Percentiles rank a stretch among this genome's conserved stretches.
Evolutionary conservation across 352 stramenopile genomes (phyloP).

Genomic region (Globisporangium irregulare): DNA sequence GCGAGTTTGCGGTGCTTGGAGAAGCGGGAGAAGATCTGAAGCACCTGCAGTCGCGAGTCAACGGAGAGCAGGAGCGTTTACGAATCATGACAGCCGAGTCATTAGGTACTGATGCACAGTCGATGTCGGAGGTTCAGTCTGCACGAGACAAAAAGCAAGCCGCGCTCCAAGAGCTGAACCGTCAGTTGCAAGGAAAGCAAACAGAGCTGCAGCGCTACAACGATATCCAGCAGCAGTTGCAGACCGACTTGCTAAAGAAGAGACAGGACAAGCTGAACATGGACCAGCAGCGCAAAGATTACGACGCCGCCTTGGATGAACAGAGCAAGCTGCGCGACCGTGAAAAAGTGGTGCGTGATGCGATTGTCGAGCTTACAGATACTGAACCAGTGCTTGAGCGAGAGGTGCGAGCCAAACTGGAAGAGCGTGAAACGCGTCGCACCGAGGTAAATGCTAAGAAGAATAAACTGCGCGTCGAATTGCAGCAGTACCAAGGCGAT

Average conservation of each 20-base stretch:
- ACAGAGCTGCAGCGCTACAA: constrained; percentile 42
- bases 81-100: constrained; percentile 22
- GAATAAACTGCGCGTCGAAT: constrained; percentile 27
- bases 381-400: constrained; percentile 39
- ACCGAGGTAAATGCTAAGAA: constrained; percentile 26
- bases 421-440: constrained; percentile 37
- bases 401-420: constrained; percentile 40
- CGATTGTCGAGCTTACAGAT: constrained; percentile 32
- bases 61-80: constrained; percentile 38
- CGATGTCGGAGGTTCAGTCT: constrained; percentile 39
- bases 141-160: constrained; percentile 48
- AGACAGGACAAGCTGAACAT: constrained; percentile 53
- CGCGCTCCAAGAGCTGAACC: constrained; percentile 45
- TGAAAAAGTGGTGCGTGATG: constrained; percentile 57
- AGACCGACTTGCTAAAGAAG: constrained; percentile 61
- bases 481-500: constrained; percentile 44
- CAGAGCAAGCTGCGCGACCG: constrained; percentile 50
- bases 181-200: constrained; percentile 56
- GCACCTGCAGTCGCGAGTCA: constrained; percentile 23
- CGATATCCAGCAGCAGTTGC: constrained; percentile 47
- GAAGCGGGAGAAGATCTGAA: constrained; percentile 36
- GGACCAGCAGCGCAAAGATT: constrained; percentile 49
- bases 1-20: constrained; percentile 31
- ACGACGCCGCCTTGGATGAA: constrained; percentile 48
- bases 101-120: constrained; percentile 33